Conservation (phyloP, 768 basidiomycete genomes). For the Punctularia strigosozonata region DNA sequence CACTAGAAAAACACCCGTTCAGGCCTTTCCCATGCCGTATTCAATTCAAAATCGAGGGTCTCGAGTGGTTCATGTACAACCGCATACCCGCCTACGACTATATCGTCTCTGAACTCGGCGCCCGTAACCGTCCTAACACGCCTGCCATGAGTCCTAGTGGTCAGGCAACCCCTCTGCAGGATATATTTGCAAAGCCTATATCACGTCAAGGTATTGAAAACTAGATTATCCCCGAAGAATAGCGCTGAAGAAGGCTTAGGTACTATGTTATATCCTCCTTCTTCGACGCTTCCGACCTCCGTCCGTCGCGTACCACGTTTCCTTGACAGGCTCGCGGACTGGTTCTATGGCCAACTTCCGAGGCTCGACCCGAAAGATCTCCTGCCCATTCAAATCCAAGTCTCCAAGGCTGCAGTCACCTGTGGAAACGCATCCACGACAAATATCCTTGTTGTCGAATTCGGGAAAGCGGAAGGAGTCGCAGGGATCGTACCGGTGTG, state of each 20-base stretch:
- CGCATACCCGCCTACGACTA: conserved; percentile 80
- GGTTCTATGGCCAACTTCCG: conserved; percentile 53
- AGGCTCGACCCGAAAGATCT: conserved; percentile 70
- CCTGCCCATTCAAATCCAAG: conserved; percentile 74
- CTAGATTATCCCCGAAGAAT: too few species aligned
- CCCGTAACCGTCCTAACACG: conserved; percentile 3
- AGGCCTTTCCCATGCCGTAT: conserved; percentile 62
- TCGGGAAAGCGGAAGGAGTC: conserved; percentile 64
- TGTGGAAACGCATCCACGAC: conserved; percentile 83
- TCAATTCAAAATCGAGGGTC: conserved; percentile 67
- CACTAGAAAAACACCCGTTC: conserved; percentile 22
- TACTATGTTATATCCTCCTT: neutral
- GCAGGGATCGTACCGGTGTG: conserved; percentile 69
- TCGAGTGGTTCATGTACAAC: conserved; percentile 93
- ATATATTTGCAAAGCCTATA: too few species aligned
- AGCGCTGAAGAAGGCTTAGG: too few species aligned
- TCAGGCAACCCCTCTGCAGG: neutral
- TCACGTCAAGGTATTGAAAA: too few species aligned
- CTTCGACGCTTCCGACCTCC: conserved; percentile 13
- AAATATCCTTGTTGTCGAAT: conserved; percentile 71
- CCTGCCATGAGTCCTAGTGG: conserved; percentile 2
- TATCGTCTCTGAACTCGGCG: conserved; percentile 62
- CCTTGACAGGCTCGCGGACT: conserved; percentile 31
- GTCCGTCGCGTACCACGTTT: conserved; percentile 17
- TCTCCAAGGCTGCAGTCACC: conserved; percentile 71